These are phyloP conservation scores for Retiboletus fuscus DNA, from an alignment of 1,284 basidiomycete species.

Conservation along the genomic window DNA sequence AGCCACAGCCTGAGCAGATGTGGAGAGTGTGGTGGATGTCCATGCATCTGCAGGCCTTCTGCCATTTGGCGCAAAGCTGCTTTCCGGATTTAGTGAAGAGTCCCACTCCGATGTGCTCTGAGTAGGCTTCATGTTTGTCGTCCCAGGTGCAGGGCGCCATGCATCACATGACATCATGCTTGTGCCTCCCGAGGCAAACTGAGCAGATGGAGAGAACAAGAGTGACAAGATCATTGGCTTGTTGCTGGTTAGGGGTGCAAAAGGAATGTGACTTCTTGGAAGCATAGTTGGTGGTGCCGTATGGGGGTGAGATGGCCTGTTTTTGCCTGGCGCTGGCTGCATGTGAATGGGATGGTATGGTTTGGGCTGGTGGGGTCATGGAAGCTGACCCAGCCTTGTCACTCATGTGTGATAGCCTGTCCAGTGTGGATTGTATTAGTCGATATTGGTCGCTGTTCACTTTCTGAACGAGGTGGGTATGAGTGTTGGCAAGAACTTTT, in stretches of 20 bases:
- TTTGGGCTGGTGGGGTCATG: no score
- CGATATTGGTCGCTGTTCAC: no score
- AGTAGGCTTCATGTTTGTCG: not conserved
- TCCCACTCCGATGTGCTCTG: not conserved
- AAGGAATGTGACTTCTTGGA: not conserved
- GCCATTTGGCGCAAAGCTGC: not conserved
- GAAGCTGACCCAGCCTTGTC: no score
- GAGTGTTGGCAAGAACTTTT: no score
- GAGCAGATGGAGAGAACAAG: no score
- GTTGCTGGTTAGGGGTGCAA: not conserved
- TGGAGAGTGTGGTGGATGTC: no score
- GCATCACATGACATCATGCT: not conserved
- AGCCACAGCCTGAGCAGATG: not conserved
- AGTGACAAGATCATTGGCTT: not conserved
- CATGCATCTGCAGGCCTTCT: no score
- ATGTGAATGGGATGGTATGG: not conserved
- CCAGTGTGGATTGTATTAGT: no score
- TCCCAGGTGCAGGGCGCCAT: not conserved
- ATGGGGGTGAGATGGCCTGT: not conserved
- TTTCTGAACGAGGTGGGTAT: no score
- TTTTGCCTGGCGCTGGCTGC: not conserved
- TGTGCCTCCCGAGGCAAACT: constrained; percentile 1
- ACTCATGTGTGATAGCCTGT: no score
- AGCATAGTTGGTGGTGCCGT: not conserved
- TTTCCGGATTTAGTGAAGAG: no score